Percentiles rank a stretch among this genome's conserved stretches.
Conservation (phyloP, 345 rosid genomes). For the Pugionium dolabratum region DNA sequence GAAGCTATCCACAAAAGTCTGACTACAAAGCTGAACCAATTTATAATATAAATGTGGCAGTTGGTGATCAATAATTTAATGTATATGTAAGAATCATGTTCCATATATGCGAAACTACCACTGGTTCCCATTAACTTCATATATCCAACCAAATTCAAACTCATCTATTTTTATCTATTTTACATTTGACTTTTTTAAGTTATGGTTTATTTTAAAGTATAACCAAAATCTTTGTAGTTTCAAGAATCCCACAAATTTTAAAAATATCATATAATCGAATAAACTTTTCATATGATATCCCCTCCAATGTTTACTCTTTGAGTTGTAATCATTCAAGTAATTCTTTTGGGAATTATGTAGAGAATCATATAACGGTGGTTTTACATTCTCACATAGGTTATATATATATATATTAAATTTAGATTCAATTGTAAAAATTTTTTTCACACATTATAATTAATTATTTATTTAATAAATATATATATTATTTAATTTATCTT, state of each 20-base stretch:
- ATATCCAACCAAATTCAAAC: constrained; percentile 39
- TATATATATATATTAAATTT: neutral
- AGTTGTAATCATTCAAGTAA: constrained; percentile 26
- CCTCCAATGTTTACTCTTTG: constrained; percentile 9
- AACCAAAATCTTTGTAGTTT: constrained; percentile 10
- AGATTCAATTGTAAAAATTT: too few species aligned
- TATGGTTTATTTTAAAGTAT: constrained; percentile 18
- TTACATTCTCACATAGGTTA: constrained; percentile 18
- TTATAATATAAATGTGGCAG: constrained; percentile 27
- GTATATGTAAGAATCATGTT: constrained; percentile 16
- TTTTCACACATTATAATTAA: too few species aligned
- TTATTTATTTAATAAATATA: too few species aligned
- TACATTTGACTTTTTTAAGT: constrained; percentile 22
- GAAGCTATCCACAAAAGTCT: constrained; percentile 26
- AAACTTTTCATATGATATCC: constrained; percentile 1
- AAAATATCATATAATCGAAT: constrained; percentile 20
- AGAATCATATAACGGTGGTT: constrained; percentile 22
- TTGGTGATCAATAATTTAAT: constrained; percentile 30
- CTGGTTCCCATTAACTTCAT: constrained; percentile 37
- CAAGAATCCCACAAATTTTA: constrained; percentile 21
- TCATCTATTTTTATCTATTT: neutral
- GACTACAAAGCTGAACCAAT: constrained; percentile 24
- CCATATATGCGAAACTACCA: constrained; percentile 22
- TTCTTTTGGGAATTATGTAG: constrained; percentile 8
- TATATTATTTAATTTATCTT: too few species aligned